These are phyloP conservation scores for Trichoderma simmonsii DNA, from an alignment of 2,329 filamentous ascomycete species.

Conservation along the genomic window DNA sequence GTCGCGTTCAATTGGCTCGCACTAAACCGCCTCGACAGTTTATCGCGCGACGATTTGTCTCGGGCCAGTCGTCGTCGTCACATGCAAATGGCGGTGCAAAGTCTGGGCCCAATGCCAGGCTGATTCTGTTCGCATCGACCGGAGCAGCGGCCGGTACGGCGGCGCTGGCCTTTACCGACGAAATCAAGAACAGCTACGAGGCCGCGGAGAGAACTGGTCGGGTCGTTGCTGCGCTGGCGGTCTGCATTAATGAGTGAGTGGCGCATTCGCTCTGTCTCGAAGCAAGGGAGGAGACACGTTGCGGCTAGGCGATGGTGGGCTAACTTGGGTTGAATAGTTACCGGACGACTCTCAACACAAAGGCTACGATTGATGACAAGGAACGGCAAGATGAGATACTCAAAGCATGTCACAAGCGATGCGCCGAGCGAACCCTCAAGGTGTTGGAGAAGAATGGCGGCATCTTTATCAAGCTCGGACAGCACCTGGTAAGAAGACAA, in stretches of 20 bases:
- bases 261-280: background rate
- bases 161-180: constrained; percentile 56
- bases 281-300: background rate
- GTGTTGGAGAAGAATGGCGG: constrained; percentile 95
- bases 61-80: constrained; percentile 26
- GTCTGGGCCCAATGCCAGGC: constrained; percentile 27
- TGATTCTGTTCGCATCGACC: constrained; percentile 48
- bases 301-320: background rate
- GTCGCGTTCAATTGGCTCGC: constrained; percentile 39
- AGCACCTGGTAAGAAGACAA: constrained; percentile 65
- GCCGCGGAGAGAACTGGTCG: constrained; percentile 74
- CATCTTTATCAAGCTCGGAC: constrained; percentile 96
- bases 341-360: constrained; percentile 73
- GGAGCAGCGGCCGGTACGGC: constrained; percentile 49
- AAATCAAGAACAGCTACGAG: constrained; percentile 73
- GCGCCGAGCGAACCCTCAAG: constrained; percentile 79
- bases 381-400: constrained; percentile 66
- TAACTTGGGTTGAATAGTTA: constrained; percentile 58
- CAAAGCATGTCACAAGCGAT: constrained; percentile 85
- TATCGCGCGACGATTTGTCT: constrained; percentile 31
- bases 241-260: constrained; percentile 95
- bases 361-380: constrained; percentile 59
- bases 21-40: constrained; percentile 30
- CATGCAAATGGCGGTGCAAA: constrained; percentile 23
- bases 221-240: constrained; percentile 68